Base-by-base conservation (phyloP, 2,329 filamentous ascomycete species). In the Arthrobotrys sinensis region DNA sequence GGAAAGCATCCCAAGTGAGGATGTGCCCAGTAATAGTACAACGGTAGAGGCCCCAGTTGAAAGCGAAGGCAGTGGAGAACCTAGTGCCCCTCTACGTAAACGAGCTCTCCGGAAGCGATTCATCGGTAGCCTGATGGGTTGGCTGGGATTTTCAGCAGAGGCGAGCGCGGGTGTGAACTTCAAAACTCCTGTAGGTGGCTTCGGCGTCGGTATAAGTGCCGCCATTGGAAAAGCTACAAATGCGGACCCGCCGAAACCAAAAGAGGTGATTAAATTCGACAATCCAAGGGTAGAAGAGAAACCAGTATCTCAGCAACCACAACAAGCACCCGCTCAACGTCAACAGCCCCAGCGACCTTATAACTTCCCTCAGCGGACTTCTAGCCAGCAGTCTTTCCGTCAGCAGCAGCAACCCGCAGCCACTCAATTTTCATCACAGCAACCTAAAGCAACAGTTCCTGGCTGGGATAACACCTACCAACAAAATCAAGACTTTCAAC, bases 101-200 rank as follows among this genome's bases (percentile, higher is more conserved):
- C 40, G 71, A 38, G 46, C n/a, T 10, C 24, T 76, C 16, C 14
- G 69, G 12, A 76, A 76, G 53, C 45, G 70, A 8, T 67, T 75
- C 21, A 12, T 75, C 28, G 21, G 63, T 38, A 36, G 3, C 19
- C 40, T 67, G 5, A 19, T 62, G 16, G 45, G 38, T 7, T 68
- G n/a, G 46, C 16, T 76, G 12, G 65, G 64, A 32, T 12, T 69
- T 48, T 46, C 43, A 6, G 32, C n/a, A 10, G 24, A 4, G 6
- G 24, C 10, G 6, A 52, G 28, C 24, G 55, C 16, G 24, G 55
- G 3, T 4, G 45, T 34, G 4, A 19, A 43, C 0, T 4, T 73
- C 1, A 60, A 60, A 0, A 63, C 60, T 0, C 62, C 52, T 28
- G 3, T 46, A 6, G 38, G 38, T 12, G 10, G 38, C 14, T 10